Percentiles rank a stretch among this genome's conserved stretches.
Conservation (phyloP, 2,329 filamentous ascomycete genomes). For the Westerdykella ornata region DNA sequence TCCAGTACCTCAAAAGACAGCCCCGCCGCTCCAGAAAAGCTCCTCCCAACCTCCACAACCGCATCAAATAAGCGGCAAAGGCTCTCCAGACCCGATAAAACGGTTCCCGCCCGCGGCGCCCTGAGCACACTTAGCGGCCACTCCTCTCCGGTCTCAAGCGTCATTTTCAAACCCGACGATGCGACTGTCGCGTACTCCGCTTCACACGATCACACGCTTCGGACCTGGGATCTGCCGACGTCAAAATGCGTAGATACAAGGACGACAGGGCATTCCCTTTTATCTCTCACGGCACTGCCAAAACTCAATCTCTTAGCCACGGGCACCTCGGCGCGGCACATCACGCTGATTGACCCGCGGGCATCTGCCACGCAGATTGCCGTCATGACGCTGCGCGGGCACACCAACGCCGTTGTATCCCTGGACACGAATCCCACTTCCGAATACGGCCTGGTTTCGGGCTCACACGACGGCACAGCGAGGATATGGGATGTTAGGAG, state of each 20-base stretch:
- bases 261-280: conserved; percentile 74
- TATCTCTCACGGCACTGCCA: conserved; percentile 69
- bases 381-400: conserved; percentile 85
- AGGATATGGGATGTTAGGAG: conserved; percentile 88
- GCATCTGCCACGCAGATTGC: conserved; percentile 67
- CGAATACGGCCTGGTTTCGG: conserved; percentile 77
- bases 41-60: conserved; percentile 60
- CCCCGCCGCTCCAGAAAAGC: conserved; percentile 62
- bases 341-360: conserved; percentile 88
- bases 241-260: conserved; percentile 70
- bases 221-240: conserved; percentile 86
- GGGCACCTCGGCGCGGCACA: conserved; percentile 77
- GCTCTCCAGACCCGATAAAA: conserved; percentile 51
- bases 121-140: conserved; percentile 67
- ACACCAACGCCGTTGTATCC: conserved; percentile 66
- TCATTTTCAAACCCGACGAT: conserved; percentile 78
- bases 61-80: conserved; percentile 71
- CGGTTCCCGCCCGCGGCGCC: conserved; percentile 68
- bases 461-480: conserved; percentile 86
- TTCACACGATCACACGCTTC: conserved; percentile 84
- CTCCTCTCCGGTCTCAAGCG: conserved; percentile 66
- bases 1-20: conserved; percentile 69
- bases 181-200: conserved; percentile 83
- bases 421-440: conserved; percentile 58
- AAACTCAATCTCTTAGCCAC: conserved; percentile 59